Base-by-base conservation (phyloP, 2,329 filamentous ascomycete genomes). In the Phaeophleospora eucalypticola region DNA sequence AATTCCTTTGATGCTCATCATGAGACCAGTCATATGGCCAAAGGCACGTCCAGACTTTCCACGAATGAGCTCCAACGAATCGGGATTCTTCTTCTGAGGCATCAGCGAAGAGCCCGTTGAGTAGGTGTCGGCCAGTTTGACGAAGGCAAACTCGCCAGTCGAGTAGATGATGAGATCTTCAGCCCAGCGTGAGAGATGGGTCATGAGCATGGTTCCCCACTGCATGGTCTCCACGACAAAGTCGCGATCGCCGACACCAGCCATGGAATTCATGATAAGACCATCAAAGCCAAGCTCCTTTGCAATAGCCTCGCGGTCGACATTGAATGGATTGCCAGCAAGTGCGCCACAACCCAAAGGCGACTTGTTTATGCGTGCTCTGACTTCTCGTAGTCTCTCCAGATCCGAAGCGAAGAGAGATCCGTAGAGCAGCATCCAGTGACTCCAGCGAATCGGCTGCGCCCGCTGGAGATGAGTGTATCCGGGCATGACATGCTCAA, bases 391-490 rank as follows among this genome's bases (percentile, higher is more conserved):
- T 52, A 95, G 75, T 43, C 88, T 81, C 72, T 93, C 79, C 27
- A 94, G 79, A 67, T 95, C 89, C 32, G 74, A 74, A 12, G 79
- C 74, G 62, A 95, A 91, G 24, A 81, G 79, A 41, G 81, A 79
- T 41, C 79, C 87, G 63, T 89, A 84, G 39, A 83, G 84, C 54
- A 95, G 71, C 64, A 95, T 75, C 84, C 84, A 91, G 63, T 93
- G 87, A 45, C 78, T 82, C 85, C 85, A 95, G 51, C 86, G 76
- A 57, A 95, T 82, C 1, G 88, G 87, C 69, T 87, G 80, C 3
- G 87, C 87, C 43, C 87, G 83, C 71, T 95, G 89, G 29, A 93
- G 71, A 68, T 95, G 89, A 12, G 88, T 94, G 71, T 95, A 95
- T 2, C 87, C 87, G 1, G 89, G 89, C 86, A 95, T 93, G 61